Base-by-base conservation (phyloP, 2,329 filamentous ascomycete genomes). In the Verticillium tricorpus region DNA sequence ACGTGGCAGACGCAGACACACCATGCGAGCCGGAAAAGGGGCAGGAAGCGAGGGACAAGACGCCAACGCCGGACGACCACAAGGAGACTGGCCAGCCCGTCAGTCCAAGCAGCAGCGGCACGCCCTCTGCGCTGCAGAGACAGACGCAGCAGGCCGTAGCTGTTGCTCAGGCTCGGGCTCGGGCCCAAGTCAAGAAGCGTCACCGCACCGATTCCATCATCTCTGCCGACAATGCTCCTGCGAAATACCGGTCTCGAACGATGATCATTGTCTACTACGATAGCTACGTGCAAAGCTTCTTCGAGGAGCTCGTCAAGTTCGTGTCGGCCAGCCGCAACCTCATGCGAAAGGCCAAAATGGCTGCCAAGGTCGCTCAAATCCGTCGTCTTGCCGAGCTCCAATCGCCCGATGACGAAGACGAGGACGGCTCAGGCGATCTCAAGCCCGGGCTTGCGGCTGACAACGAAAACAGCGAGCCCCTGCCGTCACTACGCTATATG, bases 191-290 rank as follows among this genome's bases (percentile, higher is more conserved):
- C 25, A 82, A 79, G 66, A 84, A 80, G 68, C 80, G 78, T 57
- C 78, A 79, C 59, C 79, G 82, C 60, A 80, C 81, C 14, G 76
- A 82, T 28, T 86, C 84, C 0, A 75, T 85, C 67, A 67, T 81
- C 58, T 85, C 82, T 52, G 78, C 74, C 39, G 81, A 84, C 39
- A 74, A 74, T 12, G 72, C 76, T 2, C 72, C 79, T 1, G 74
- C 79, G 12, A 85, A 86, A 64, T 90, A 89, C 72, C 87, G 90
- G 60, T 87, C 87, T 3, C 85, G 89, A 66, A 88, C 83, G 62
- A 90, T 92, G 82, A 89, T 94, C 56, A 88, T 95, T 50, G 90
- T 97, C n/a, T 93, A 92, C 75, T 97, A 97, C 72, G 93, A 97
- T 72, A 91, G 90, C 67, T 89, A 92, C 64, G 89, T 96, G 3